Base-by-base conservation (phyloP, 2,329 filamentous ascomycete species). In the Fusarium cicatricum region DNA sequence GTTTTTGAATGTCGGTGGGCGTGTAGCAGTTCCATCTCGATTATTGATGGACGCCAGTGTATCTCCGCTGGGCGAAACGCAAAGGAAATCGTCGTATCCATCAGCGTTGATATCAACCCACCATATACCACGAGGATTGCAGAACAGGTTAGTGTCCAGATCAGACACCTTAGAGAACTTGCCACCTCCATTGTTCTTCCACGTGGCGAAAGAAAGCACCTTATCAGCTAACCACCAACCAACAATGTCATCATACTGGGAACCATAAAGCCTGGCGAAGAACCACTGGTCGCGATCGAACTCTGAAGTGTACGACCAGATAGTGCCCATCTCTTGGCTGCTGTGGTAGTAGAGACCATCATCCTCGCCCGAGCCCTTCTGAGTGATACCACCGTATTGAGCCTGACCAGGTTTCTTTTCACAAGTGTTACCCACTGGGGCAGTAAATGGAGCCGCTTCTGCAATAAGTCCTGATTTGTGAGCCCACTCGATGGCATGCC, bases 291-390 rank as follows among this genome's bases (percentile, higher is more conserved):
- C 11, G 6, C 51, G 31, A 29, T 54, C 44, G 10, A 38, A 48
- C 21, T 48, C 50, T 3, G 29, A 40, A 16, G 42, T 47, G 4
- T 36, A 48, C 2, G 43, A 40, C 48, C 60, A 47, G 3, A 69
- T 43, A 15, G 55, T 61, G 17, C 64, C 64, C 44, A 47, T 64
- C 14, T 41, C 48, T 17, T 60, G 11, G 31, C 52, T 58, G 4
- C 52, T 49, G 44, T 74, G 72, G 15, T 58, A 31, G 49, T 74
- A 75, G 2, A 58, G 63, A 2, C 70, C 67, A 42, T 74, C 72
- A 5, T 70, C 55, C 5, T 59, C 17, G 5, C 72, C 71, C 9
- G 55, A 64, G 12, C 72, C 70, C 7, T 37, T 48, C 37, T 74
- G 72, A 6, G 70, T 73, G 10, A 47, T 6, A 33, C 9, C 60